Conservation (phyloP, 768 basidiomycete species). For the Pholiota molesta region DNA sequence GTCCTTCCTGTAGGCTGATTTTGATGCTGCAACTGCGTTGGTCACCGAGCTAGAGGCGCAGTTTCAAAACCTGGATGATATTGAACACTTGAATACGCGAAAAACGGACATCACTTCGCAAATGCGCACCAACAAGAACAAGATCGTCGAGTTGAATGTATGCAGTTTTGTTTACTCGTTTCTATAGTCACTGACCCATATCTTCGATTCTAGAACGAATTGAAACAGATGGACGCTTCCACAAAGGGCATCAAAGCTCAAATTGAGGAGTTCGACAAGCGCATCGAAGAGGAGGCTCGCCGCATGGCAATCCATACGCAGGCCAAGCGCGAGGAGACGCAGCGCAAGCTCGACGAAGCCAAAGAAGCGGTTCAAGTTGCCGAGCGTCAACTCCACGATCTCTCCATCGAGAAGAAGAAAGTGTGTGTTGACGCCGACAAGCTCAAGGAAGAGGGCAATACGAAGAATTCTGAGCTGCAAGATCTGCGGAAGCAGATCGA, state of each 20-base stretch:
- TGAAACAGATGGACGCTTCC: conserved; percentile 49
- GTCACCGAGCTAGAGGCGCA: conserved; percentile 36
- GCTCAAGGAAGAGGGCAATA: conserved; percentile 37
- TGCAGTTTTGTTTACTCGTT: conserved; percentile 12
- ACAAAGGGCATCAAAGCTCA: conserved; percentile 33
- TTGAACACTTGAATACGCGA: conserved; percentile 32
- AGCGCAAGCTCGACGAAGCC: conserved; percentile 51
- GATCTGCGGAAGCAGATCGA: conserved; percentile 44
- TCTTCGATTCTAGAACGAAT: conserved; percentile 29
- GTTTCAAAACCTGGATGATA: conserved; percentile 30
- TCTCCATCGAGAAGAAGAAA: conserved; percentile 36
- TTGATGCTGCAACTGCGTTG: conserved; percentile 33
- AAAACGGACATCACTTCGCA: conserved; percentile 51
- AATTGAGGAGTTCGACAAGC: conserved; percentile 42
- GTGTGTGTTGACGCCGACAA: conserved; percentile 31
- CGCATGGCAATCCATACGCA: conserved; percentile 61
- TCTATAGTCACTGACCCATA: neutral
- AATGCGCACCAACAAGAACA: conserved; percentile 48
- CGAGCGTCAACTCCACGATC: conserved; percentile 34
- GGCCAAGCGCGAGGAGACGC: conserved; percentile 61
- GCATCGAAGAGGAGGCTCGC: conserved; percentile 56
- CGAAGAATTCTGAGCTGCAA: conserved; percentile 33
- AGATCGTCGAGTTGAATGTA: conserved; percentile 49
- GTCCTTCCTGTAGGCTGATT: conserved; percentile 26
- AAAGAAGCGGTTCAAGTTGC: conserved; percentile 40